Percentiles rank a stretch among this genome's conserved stretches.
Conservation (phyloP, 2,329 filamentous ascomycete genomes). For the Alternaria rosae region DNA sequence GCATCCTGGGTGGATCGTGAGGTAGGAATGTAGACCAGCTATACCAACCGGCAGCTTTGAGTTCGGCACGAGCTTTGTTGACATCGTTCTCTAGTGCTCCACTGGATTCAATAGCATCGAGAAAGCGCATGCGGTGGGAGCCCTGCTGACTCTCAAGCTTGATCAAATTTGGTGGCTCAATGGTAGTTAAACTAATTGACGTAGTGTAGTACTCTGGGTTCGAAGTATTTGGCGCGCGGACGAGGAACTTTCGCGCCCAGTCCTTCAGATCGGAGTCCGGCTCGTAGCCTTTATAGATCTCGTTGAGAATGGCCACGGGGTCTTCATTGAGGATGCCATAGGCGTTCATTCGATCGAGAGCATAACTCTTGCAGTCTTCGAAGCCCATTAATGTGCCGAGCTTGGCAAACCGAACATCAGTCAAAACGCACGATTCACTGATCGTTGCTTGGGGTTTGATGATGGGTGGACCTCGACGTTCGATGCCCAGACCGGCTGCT, state of each 20-base stretch:
- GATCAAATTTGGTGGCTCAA: slow-evolving; percentile 30
- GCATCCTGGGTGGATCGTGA: neutral
- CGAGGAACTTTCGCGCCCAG: slow-evolving; percentile 35
- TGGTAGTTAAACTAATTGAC: neutral
- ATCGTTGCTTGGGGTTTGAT: slow-evolving; percentile 22
- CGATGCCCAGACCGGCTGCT: slow-evolving; percentile 9
- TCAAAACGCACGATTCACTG: slow-evolving; percentile 23
- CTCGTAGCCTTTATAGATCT: slow-evolving; percentile 42
- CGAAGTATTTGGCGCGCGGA: slow-evolving; percentile 3
- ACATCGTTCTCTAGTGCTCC: slow-evolving; percentile 33
- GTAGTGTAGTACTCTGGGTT: neutral
- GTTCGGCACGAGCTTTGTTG: slow-evolving; percentile 26
- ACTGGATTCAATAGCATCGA: slow-evolving; percentile 22
- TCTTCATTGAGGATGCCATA: slow-evolving; percentile 45
- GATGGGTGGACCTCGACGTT: slow-evolving; percentile 30
- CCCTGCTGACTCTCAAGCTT: slow-evolving; percentile 32
- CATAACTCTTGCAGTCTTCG: slow-evolving; percentile 45
- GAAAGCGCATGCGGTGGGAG: slow-evolving; percentile 20
- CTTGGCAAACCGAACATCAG: slow-evolving; percentile 41
- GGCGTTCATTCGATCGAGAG: slow-evolving; percentile 43
- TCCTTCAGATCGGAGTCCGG: slow-evolving; percentile 30
- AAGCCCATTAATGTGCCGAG: slow-evolving; percentile 46
- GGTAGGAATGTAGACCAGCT: neutral
- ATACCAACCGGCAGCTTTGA: slow-evolving; percentile 18
- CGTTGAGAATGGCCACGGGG: slow-evolving; percentile 45